Conservation (phyloP, 306 rosid genomes). For the Rosa multiflora region DNA sequence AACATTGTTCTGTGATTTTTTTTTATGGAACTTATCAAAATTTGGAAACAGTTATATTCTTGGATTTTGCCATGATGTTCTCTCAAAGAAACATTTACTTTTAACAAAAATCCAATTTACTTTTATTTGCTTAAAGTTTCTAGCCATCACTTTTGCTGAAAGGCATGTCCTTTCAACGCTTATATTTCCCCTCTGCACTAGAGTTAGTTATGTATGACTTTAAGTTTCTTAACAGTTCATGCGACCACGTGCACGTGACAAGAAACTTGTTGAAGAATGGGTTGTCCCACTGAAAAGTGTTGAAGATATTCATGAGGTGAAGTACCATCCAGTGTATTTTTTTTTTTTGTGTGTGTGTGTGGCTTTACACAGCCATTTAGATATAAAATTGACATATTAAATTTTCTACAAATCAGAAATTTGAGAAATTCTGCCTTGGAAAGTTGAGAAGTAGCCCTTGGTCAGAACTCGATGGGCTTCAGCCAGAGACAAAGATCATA, state of each 20-base stretch:
- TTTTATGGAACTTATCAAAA: neutral
- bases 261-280: constrained; percentile 94
- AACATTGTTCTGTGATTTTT: neutral
- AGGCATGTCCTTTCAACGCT: neutral
- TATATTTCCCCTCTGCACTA: neutral
- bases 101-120: neutral
- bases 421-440: constrained; percentile 76
- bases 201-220: constrained; percentile 9
- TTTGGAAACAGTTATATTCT: neutral
- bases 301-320: constrained; percentile 88
- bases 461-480: constrained; percentile 96
- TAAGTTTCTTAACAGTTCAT: constrained; percentile 54
- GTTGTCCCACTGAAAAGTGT: constrained; percentile 61
- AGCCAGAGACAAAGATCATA: constrained; percentile 86
- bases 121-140: neutral
- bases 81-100: constrained; percentile 6
- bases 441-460: constrained; percentile 93
- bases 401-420: constrained; percentile 56
- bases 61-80: neutral
- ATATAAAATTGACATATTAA: constrained; percentile 21
- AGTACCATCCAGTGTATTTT: constrained; percentile 4
- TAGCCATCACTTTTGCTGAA: neutral
- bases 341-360: too few relatives aligned
- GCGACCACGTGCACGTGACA: constrained; percentile 92
- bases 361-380: constrained; percentile 5